phyloP scores from a whole-genome alignment of 2,329 filamentous ascomycete species.

The Colletotrichum truncatum region DNA sequence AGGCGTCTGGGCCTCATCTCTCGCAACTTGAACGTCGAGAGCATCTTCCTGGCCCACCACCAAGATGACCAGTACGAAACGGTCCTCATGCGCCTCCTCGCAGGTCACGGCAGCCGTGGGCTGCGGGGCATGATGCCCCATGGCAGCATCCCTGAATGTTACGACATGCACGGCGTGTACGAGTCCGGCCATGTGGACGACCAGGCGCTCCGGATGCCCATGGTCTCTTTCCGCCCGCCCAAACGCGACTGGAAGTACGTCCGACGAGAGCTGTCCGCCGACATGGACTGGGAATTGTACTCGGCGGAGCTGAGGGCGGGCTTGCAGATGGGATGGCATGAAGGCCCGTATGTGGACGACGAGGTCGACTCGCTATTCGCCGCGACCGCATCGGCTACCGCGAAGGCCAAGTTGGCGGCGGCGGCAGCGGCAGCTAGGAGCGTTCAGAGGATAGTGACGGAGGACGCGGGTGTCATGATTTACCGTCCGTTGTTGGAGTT shows the following conservation, averaged over 20 bases:
- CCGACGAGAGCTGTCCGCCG: conserved; percentile 29
- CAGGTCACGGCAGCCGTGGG: conserved; percentile 74
- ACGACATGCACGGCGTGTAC: conserved; percentile 76
- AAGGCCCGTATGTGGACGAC: conserved; percentile 30
- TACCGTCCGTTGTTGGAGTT: conserved; percentile 77
- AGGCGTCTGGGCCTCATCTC: conserved; percentile 73
- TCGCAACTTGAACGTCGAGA: conserved; percentile 56
- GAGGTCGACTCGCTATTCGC: conserved; percentile 29
- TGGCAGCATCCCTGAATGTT: conserved; percentile 83
- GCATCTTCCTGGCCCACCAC: conserved; percentile 86
- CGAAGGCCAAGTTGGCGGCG: conserved; percentile 20
- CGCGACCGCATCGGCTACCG: conserved; percentile 30
- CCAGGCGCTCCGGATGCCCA: conserved; percentile 45
- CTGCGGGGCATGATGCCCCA: conserved; percentile 74
- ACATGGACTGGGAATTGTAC: conserved; percentile 39
- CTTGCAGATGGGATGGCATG: conserved; percentile 26
- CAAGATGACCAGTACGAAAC: conserved; percentile 93
- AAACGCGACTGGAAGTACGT: conserved; percentile 34
- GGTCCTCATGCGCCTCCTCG: conserved; percentile 78
- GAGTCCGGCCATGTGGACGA: conserved; percentile 69
- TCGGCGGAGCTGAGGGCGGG: conserved; percentile 26
- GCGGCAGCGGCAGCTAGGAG: conserved; percentile 4
- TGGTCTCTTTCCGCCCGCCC: conserved; percentile 47
- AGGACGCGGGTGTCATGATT: conserved; percentile 72
- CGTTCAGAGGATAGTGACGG: conserved; percentile 49